Conservation (phyloP, 2,329 filamentous ascomycete genomes). For the Truncatella angustata region DNA sequence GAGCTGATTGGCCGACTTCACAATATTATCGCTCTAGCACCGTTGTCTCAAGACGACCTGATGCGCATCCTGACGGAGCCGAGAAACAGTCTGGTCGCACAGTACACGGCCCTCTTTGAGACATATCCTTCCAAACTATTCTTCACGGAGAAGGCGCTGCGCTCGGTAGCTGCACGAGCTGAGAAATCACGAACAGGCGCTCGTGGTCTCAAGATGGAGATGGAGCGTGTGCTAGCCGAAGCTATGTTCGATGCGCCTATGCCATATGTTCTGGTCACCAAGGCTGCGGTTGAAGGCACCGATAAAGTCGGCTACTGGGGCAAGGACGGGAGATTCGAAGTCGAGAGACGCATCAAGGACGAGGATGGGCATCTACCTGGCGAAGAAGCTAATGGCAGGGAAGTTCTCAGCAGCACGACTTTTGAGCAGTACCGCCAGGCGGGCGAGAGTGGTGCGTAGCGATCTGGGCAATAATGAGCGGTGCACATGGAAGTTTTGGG, state of each 20-base stretch:
- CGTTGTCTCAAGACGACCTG: slow-evolving; percentile 66
- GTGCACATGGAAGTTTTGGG: background rate
- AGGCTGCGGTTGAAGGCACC: slow-evolving; percentile 62
- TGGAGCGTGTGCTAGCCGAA: slow-evolving; percentile 75
- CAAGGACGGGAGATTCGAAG: slow-evolving; percentile 67
- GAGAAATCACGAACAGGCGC: slow-evolving; percentile 68
- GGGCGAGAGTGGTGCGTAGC: slow-evolving; percentile 30
- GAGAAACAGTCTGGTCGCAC: slow-evolving; percentile 79
- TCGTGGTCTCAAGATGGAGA: slow-evolving; percentile 73
- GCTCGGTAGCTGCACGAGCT: slow-evolving; percentile 72
- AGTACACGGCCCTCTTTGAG: slow-evolving; percentile 86
- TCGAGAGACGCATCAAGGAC: slow-evolving; percentile 66
- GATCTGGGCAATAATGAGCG: no score
- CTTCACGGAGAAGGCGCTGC: slow-evolving; percentile 80
- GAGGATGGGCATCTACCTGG: slow-evolving; percentile 44
- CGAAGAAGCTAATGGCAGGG: slow-evolving; percentile 13
- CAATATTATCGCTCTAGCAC: slow-evolving; percentile 80
- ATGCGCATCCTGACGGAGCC: slow-evolving; percentile 91
- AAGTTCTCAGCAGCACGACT: slow-evolving; percentile 16
- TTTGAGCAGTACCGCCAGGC: slow-evolving; percentile 30
- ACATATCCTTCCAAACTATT: slow-evolving; percentile 75
- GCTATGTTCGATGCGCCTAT: slow-evolving; percentile 81
- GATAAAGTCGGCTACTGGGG: slow-evolving; percentile 64
- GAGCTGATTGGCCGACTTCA: slow-evolving; percentile 96
- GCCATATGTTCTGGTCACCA: slow-evolving; percentile 72